Percentiles rank a stretch among this genome's conserved stretches.
Evolutionary conservation across 2,329 filamentous ascomycete genomes (phyloP).

Genomic region (Apiospora pterosperma): DNA sequence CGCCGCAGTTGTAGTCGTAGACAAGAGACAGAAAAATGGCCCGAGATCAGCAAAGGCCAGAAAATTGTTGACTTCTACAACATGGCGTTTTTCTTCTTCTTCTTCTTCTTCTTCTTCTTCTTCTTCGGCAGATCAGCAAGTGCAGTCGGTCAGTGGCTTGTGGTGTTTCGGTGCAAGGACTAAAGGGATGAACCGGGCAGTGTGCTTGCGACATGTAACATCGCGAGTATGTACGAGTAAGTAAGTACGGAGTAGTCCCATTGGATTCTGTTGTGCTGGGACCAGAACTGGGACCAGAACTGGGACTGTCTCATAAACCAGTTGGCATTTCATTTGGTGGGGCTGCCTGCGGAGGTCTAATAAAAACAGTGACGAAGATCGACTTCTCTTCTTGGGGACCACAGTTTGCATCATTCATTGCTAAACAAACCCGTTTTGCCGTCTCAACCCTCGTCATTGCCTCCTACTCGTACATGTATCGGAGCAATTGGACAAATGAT

Average conservation of each 20-base stretch:
- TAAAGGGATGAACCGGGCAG: not conserved
- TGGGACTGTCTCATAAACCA: slow-evolving; percentile 1
- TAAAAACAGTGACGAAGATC: not conserved
- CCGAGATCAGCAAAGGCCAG: not conserved
- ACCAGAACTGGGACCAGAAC: too few species aligned
- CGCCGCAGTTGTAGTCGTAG: not conserved
- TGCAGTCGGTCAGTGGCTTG: not conserved
- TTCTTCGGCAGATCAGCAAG: not conserved
- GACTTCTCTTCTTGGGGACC: too few species aligned
- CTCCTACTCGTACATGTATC: not conserved
- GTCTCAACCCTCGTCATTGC: not conserved
- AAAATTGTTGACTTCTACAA: not conserved
- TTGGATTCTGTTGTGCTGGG: not conserved
- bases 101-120: not conserved
- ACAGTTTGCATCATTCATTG: not conserved
- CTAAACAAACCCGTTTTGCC: not conserved
- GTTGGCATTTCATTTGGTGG: not conserved
- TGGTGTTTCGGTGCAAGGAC: not conserved
- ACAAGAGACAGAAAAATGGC: not conserved
- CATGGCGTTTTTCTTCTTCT: not conserved
- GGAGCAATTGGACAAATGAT: not conserved
- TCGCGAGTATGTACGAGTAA: too few species aligned
- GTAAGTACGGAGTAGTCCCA: too few species aligned
- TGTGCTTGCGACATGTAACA: not conserved
- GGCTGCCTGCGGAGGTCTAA: not conserved